Conservation (phyloP, 176 grass and related monocot species). For the Avena insularis region DNA sequence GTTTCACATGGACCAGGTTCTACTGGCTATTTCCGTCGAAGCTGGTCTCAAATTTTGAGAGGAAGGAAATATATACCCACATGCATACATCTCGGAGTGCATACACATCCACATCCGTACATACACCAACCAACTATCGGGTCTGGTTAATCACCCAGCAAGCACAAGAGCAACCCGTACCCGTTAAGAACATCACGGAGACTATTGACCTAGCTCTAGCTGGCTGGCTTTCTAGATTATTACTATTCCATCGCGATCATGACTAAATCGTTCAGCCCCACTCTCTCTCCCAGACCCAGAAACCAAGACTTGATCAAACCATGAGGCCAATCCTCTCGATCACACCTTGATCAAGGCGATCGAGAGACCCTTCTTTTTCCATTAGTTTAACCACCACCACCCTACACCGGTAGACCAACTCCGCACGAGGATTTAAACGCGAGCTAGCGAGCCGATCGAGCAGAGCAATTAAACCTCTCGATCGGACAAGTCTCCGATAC, state of each 20-base stretch:
- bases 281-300: not conserved
- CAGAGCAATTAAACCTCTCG: not conserved
- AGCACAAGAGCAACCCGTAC: not conserved
- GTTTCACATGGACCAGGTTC: too few species aligned
- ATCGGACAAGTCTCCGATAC: conserved; percentile 19
- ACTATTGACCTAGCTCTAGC: conserved; percentile 3
- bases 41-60: too few species aligned
- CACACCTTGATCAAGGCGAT: not conserved
- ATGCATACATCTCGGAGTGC: too few species aligned
- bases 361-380: not conserved
- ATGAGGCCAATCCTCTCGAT: not conserved
- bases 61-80: too few species aligned
- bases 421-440: conserved; percentile 37
- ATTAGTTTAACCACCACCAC: conserved; percentile 3
- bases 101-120: too few species aligned
- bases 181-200: not conserved
- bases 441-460: not conserved
- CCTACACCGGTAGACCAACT: conserved; percentile 18
- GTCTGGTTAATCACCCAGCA: not conserved
- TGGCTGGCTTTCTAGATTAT: not conserved
- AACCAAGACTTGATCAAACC: conserved; percentile 49
- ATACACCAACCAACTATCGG: too few species aligned
- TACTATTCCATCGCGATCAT: conserved; percentile 1
- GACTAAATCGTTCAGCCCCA: conserved; percentile 31
- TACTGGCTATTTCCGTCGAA: too few species aligned